Evolutionary conservation across 768 basidiomycete genomes (phyloP).

Genomic region (Termitomyces sp.): DNA sequence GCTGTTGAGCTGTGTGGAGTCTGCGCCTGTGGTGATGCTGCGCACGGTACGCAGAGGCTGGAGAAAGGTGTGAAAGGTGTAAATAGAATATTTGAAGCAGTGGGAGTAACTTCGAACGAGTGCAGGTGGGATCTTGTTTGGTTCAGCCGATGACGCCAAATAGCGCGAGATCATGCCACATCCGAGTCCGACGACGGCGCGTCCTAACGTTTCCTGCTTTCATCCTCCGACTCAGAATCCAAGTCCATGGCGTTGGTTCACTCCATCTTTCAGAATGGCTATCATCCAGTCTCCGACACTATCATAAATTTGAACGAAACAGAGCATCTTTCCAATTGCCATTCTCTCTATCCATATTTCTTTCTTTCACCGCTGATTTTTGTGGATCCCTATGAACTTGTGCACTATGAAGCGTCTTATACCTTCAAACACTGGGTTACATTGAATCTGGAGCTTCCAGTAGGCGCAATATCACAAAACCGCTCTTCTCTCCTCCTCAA

Average conservation of each 20-base stretch:
- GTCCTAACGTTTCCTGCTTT: too few relatives aligned
- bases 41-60: too few relatives aligned
- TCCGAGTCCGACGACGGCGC: too few relatives aligned
- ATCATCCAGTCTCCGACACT: constrained; percentile 36
- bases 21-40: constrained; percentile 70
- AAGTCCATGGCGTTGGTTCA: constrained; percentile 31
- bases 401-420: constrained; percentile 34
- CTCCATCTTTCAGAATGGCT: constrained; percentile 31
- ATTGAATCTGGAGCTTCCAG: constrained; percentile 46
- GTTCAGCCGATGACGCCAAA: too few relatives aligned
- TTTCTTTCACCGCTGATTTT: constrained; percentile 42
- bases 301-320: constrained; percentile 22
- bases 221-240: too few relatives aligned
- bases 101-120: too few relatives aligned
- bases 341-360: constrained; percentile 37
- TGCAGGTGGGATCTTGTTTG: too few relatives aligned
- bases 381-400: constrained; percentile 49
- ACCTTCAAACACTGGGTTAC: constrained; percentile 40
- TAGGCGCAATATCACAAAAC: constrained; percentile 32
- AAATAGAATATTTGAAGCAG: too few relatives aligned
- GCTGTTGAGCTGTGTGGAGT: constrained; percentile 64
- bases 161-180: too few relatives aligned
- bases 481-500: constrained; percentile 27
- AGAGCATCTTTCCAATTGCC: constrained; percentile 25
- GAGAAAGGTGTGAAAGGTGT: too few relatives aligned